Percentiles rank a stretch among this genome's conserved stretches.
phyloP scores from a whole-genome alignment of 2,329 filamentous ascomycete species.

The Aureobasidium sp. region DNA sequence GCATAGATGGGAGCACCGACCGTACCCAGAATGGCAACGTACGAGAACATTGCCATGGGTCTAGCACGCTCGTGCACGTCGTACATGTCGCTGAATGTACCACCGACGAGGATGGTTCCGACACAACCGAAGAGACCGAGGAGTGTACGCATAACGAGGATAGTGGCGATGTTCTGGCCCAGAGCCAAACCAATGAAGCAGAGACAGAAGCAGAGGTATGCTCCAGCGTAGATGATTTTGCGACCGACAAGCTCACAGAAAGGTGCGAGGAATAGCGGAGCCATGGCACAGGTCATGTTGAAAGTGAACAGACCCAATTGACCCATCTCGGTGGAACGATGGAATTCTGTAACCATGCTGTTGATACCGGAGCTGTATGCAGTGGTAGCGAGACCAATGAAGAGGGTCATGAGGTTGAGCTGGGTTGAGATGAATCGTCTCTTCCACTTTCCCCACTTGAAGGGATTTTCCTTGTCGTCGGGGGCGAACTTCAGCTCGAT shows the following conservation, averaged over 20 bases:
- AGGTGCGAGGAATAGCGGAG: slow-evolving; percentile 43
- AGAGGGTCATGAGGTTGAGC: slow-evolving; percentile 48
- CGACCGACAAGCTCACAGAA: slow-evolving; percentile 46
- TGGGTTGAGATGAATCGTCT: slow-evolving; percentile 43
- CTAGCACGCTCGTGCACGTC: slow-evolving; percentile 38
- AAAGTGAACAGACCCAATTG: slow-evolving; percentile 46
- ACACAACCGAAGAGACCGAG: slow-evolving; percentile 45
- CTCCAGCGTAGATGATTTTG: slow-evolving; percentile 41
- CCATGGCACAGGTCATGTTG: slow-evolving; percentile 44
- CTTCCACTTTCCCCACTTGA: slow-evolving; percentile 41
- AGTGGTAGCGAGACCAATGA: slow-evolving; percentile 49
- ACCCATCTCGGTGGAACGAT: slow-evolving; percentile 37
- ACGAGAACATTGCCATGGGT: slow-evolving; percentile 45
- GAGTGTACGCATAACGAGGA: slow-evolving; percentile 41
- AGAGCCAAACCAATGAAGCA: slow-evolving; percentile 45
- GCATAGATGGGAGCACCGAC: slow-evolving; percentile 49
- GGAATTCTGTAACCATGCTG: slow-evolving; percentile 41
- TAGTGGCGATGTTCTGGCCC: slow-evolving; percentile 43
- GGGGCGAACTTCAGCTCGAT: slow-evolving; percentile 42
- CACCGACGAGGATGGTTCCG: slow-evolving; percentile 45
- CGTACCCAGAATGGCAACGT: slow-evolving; percentile 46
- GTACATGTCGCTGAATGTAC: slow-evolving; percentile 47
- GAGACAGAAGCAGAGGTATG: slow-evolving; percentile 41
- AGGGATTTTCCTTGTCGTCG: slow-evolving; percentile 45
- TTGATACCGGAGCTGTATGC: slow-evolving; percentile 46